phyloP scores from a whole-genome alignment of 331 rosid genomes.

The Pyracantha coccinea region DNA sequence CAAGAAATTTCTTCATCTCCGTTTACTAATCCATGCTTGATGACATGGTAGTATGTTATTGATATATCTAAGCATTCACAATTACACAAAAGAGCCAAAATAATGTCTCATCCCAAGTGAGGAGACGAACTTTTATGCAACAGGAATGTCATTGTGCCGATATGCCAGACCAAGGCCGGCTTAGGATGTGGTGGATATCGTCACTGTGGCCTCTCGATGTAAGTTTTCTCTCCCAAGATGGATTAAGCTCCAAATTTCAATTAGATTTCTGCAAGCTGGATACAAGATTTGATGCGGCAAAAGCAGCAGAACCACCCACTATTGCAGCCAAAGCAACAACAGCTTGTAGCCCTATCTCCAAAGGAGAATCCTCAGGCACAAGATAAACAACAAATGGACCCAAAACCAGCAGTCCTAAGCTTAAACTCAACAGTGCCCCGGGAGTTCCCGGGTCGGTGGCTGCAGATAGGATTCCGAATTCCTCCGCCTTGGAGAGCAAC shows the following conservation, averaged over 20 bases:
- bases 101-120: not conserved
- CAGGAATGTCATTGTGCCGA: no score
- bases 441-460: conserved; percentile 89
- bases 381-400: conserved; percentile 72
- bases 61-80: not conserved
- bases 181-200: no score
- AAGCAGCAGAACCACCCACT: conserved; percentile 72
- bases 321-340: conserved; percentile 44
- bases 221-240: not conserved
- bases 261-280: conserved; percentile 67
- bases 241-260: conserved; percentile 2
- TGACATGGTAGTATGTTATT: no score
- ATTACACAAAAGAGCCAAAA: not conserved
- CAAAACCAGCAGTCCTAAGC: conserved; percentile 52
- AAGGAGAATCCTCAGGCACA: conserved; percentile 76
- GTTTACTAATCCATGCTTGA: no score
- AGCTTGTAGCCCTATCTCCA: conserved; percentile 48
- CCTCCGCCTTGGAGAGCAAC: conserved; percentile 83
- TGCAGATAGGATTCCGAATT: conserved; percentile 80
- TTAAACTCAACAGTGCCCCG: conserved; percentile 47
- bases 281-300: conserved; percentile 82
- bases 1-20: not conserved
- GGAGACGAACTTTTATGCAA: no score
- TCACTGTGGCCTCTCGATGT: no score
- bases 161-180: no score